phyloP scores from a whole-genome alignment of 2,329 filamentous ascomycete species.

The Aureobasidium subglaciale region DNA sequence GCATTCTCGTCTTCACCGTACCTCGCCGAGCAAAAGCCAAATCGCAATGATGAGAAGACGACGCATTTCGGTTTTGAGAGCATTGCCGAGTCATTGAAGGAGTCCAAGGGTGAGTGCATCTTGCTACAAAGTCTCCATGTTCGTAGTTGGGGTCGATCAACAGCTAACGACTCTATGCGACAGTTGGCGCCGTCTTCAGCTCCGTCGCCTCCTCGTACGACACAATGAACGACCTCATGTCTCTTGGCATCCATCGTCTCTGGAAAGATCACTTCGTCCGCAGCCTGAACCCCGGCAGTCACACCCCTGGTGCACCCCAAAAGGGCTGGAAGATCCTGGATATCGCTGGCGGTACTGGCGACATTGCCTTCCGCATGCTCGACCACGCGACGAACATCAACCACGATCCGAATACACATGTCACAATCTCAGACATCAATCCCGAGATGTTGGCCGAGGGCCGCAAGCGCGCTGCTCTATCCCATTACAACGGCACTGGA shows the following conservation, averaged over 20 bases:
- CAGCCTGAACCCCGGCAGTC: constrained; percentile 72
- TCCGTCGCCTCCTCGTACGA: constrained; percentile 93
- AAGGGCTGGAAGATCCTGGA: constrained; percentile 74
- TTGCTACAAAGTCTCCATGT: not conserved
- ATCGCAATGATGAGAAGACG: constrained; percentile 44
- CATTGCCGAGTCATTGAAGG: constrained; percentile 72
- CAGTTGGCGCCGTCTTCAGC: constrained; percentile 84
- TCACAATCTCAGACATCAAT: constrained; percentile 96
- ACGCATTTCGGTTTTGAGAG: constrained; percentile 92
- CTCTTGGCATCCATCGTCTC: constrained; percentile 87
- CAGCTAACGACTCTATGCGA: not conserved
- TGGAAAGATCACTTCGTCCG: constrained; percentile 98
- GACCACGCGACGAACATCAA: constrained; percentile 78
- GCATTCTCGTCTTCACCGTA: constrained; percentile 1
- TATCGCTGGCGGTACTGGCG: constrained; percentile 92
- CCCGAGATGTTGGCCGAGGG: constrained; percentile 88
- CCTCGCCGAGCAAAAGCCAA: constrained; percentile 10
- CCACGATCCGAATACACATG: constrained; percentile 68
- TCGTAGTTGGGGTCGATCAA: constrained; percentile 21
- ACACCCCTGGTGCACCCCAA: constrained; percentile 35
- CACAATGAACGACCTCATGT: constrained; percentile 99
- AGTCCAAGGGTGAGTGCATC: constrained; percentile 48
- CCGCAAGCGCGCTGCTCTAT: constrained; percentile 63
- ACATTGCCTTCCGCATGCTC: constrained; percentile 95
- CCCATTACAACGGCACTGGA: constrained; percentile 49